Evolutionary conservation across 805 yeast species (phyloP), one percentile per base, ranked within the genome.

Genomic region (Saturnispora kantuleensis): DNA sequence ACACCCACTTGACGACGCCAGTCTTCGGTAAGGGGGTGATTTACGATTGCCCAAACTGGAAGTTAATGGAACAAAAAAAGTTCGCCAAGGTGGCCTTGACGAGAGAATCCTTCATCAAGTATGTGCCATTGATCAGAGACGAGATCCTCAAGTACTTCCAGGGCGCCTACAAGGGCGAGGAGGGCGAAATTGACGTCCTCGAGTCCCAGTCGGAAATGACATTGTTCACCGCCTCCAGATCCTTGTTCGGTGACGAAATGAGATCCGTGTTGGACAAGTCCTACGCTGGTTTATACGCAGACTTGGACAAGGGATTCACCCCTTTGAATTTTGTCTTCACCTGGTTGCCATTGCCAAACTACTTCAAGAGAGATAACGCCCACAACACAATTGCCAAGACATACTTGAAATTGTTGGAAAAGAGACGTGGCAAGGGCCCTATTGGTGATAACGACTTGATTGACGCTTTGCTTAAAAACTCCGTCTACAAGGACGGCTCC

Each of bases 21-120:
- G 96, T 88, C 12, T 93, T 93, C 55, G 98, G 98, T 56, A 79
- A 88, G 59, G 98, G 97, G 57, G 98, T 93, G 44, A 84, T 93
- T 43, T 93, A 93, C 63, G 98, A 93, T 68, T 90, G 97, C 67
- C 87, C 98, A 51, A 93, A 93, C 68, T 68, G 79, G 57, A 79
- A 88, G 53, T 76, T 93, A 58, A 93, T 93, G 98, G 98, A 93
- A 64, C 98, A 93, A 67, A 93, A 93, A 77, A 93, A 88, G 69
- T 93, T 93, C 58, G 95, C 89, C 50, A 93, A 93, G 67, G 76
- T 77, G 44, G 94, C 96, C 17, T 73, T 93, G 55, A 84, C 96
- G 26, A 77, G 76, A 52, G 96, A 85, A 38, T 77, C 94, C 1
- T 93, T 93, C 70, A 74, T 76, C 54, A 65, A 68, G 13, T 90